Evolutionary conservation across 192 early-diverging fungal species (phyloP).

Genomic region (Lobulomyces angularis): DNA sequence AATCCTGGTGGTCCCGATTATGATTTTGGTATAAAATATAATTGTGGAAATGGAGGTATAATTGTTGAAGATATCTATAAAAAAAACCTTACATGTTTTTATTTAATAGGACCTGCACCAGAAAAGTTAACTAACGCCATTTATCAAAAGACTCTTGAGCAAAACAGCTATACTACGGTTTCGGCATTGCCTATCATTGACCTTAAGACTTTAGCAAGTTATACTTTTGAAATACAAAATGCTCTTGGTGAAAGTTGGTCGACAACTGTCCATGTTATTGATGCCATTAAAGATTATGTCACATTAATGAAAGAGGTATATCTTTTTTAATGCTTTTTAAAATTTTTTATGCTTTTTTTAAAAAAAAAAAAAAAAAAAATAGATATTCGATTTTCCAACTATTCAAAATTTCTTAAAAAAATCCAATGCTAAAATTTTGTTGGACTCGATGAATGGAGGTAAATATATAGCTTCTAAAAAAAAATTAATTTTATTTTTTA

Average conservation of each 20-base stretch:
- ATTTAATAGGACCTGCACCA: constrained; percentile 67
- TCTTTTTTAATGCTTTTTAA: too few species aligned
- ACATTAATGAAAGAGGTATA: constrained; percentile 69
- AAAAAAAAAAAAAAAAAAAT: too few species aligned
- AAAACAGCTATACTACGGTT: constrained; percentile 2
- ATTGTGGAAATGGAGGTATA: constrained; percentile 79
- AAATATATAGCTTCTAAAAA: constrained; percentile 9
- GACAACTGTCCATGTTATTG: constrained; percentile 68
- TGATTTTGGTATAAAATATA: constrained; percentile 99
- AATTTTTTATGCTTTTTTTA: too few species aligned
- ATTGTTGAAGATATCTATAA: background rate
- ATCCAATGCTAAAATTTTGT: constrained; percentile 70
- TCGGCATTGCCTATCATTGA: background rate
- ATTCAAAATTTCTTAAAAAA: constrained; percentile 66
- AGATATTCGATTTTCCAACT: constrained; percentile 85
- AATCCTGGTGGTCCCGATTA: constrained; percentile 95
- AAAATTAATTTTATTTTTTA: constrained; percentile 3
- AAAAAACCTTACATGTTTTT: background rate
- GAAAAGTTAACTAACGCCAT: constrained; percentile 58
- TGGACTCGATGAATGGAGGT: constrained; percentile 90
- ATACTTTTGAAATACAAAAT: too few species aligned
- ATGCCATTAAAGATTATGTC: constrained; percentile 81
- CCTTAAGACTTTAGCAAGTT: background rate
- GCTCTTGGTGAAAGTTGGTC: too few species aligned
- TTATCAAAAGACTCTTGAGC: constrained; percentile 2